Conservation (phyloP, 2,329 filamentous ascomycete species). For the Alternaria infectoria region DNA sequence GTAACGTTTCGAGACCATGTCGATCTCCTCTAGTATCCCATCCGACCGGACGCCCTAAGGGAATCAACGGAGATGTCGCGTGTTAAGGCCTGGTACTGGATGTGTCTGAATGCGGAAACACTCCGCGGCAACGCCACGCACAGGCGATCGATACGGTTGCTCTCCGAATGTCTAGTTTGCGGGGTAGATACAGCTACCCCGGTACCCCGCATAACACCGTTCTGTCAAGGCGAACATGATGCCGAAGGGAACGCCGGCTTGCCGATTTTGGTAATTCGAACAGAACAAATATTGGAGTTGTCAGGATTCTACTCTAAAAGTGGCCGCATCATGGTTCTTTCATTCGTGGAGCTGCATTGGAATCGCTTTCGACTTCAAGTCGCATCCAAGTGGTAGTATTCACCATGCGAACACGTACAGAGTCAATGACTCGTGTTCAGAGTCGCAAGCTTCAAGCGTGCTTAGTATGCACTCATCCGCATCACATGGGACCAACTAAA, state of each 20-base stretch:
- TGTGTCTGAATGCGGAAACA: conserved; percentile 9
- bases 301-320: neutral
- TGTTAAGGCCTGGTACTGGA: neutral
- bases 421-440: neutral
- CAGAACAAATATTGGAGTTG: neutral
- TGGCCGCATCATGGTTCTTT: neutral
- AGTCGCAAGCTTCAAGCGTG: neutral
- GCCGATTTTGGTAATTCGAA: conserved; percentile 2
- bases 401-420: neutral
- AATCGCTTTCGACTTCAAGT: neutral
- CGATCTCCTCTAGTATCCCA: conserved; percentile 7
- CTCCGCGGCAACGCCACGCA: conserved; percentile 7
- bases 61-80: conserved; percentile 10
- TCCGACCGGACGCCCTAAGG: conserved; percentile 18
- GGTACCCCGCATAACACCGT: conserved; percentile 27
- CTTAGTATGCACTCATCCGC: neutral
- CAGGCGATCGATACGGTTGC: conserved; percentile 11
- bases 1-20: neutral
- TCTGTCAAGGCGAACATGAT: neutral
- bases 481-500: neutral
- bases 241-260: conserved; percentile 2
- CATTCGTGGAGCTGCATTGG: neutral
- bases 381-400: neutral
- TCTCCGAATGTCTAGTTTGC: conserved; percentile 23
- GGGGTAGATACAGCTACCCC: conserved; percentile 18